These are phyloP conservation scores for Crithidia fasciculata DNA, from an alignment of 208 protist species.

Conservation along the genomic window DNA sequence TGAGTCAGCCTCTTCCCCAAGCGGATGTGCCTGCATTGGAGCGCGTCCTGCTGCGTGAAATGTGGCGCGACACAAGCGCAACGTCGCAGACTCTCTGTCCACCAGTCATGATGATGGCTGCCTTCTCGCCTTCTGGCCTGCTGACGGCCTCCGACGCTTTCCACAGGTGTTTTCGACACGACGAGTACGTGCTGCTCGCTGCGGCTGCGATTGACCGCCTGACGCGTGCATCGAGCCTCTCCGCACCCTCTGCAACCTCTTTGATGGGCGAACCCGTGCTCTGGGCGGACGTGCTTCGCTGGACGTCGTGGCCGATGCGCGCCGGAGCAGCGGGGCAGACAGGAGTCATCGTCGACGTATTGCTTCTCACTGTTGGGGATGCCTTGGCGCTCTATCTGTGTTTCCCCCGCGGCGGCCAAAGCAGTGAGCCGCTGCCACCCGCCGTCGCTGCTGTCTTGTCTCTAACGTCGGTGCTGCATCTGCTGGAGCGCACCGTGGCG, in stretches of 20 bases:
- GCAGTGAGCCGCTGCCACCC: neutral
- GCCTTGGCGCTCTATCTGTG: slow-evolving; percentile 48
- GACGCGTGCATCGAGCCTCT: slow-evolving; percentile 3
- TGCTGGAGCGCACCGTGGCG: slow-evolving; percentile 17
- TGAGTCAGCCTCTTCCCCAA: neutral
- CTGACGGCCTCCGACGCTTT: slow-evolving; percentile 55
- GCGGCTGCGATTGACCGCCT: slow-evolving; percentile 61
- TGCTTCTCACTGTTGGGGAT: slow-evolving; percentile 57
- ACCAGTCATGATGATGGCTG: slow-evolving; percentile 38
- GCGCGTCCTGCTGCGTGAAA: slow-evolving; percentile 19
- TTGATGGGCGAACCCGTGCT: neutral
- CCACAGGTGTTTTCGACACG: slow-evolving; percentile 33
- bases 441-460: slow-evolving; percentile 8
- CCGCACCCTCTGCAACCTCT: neutral
- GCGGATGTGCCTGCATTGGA: neutral
- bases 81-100: neutral
- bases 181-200: slow-evolving; percentile 46
- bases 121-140: slow-evolving; percentile 64
- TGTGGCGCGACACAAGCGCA: slow-evolving; percentile 1
- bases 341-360: slow-evolving; percentile 35
- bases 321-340: neutral
- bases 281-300: slow-evolving; percentile 19
- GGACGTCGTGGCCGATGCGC: slow-evolving; percentile 29
- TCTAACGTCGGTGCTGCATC: slow-evolving; percentile 9
- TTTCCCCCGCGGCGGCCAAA: slow-evolving; percentile 30